Evolutionary conservation across 2,329 filamentous ascomycete genomes (phyloP).

Genomic region (Trichoderma polysporum): DNA sequence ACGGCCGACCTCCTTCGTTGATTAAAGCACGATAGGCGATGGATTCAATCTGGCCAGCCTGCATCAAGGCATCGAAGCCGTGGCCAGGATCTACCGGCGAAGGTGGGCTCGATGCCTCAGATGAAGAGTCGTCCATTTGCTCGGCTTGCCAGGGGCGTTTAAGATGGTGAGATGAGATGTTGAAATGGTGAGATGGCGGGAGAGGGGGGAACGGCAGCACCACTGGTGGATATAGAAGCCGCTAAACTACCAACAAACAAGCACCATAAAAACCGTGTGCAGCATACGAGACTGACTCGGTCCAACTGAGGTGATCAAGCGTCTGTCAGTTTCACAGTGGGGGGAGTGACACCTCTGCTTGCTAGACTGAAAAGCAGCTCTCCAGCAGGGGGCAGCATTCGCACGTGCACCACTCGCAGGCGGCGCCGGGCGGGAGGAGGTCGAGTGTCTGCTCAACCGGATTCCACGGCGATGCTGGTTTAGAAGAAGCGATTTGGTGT

Average conservation of each 20-base stretch:
- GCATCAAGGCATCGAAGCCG: neutral
- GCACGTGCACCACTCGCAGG: neutral
- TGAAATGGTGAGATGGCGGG: neutral
- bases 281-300: neutral
- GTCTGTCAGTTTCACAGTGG: neutral
- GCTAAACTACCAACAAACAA: neutral
- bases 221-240: neutral
- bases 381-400: neutral
- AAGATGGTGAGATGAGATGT: neutral
- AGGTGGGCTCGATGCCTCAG: neutral
- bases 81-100: neutral
- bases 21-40: slow-evolving; percentile 16
- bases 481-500: neutral
- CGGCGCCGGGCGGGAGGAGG: neutral
- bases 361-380: neutral
- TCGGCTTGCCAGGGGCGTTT: neutral
- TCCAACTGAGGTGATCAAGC: neutral
- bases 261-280: neutral
- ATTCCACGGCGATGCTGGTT: neutral
- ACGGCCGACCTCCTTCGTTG: slow-evolving; percentile 18
- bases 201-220: neutral
- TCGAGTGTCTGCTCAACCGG: neutral
- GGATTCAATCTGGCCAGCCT: neutral
- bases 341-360: neutral
- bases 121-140: neutral